Percentiles rank a stretch among this genome's conserved stretches.
These are phyloP conservation scores for Penicillium silybi DNA, from an alignment of 495 filamentous ascomycete species.

Conservation along the genomic window DNA sequence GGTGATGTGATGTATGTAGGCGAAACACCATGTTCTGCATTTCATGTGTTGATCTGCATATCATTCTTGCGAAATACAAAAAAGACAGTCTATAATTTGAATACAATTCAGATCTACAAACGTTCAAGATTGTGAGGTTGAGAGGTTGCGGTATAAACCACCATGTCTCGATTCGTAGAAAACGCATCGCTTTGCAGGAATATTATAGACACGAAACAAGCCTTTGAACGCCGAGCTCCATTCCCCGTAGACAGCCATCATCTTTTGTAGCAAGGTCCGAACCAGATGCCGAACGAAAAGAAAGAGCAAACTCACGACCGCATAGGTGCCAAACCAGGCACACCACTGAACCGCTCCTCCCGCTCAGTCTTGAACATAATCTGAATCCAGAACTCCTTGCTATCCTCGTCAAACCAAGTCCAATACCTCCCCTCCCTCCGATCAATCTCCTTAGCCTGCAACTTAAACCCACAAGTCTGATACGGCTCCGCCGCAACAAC, in stretches of 20 bases:
- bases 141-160: neutral
- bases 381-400: constrained; percentile 98
- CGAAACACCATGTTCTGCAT: constrained; percentile 9
- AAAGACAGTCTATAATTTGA: neutral
- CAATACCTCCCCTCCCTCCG: constrained; percentile 81
- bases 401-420: constrained; percentile 93
- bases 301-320: constrained; percentile 15
- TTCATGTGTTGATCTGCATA: constrained; percentile 18
- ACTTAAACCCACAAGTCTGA: constrained; percentile 93
- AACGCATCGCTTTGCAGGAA: neutral
- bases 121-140: too few species aligned
- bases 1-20: constrained; percentile 3
- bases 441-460: constrained; percentile 93
- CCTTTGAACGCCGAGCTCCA: constrained; percentile 20
- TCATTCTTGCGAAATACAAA: neutral
- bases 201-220: constrained; percentile 8
- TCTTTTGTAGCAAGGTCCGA: constrained; percentile 6
- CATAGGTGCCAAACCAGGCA: constrained; percentile 79
- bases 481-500: constrained; percentile 96
- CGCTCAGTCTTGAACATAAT: constrained; percentile 98
- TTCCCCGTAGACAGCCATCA: constrained; percentile 7
- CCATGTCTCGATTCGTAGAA: neutral
- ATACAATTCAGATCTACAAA: neutral
- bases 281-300: neutral
- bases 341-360: constrained; percentile 91